phyloP scores from a whole-genome alignment of 495 filamentous ascomycete species.

The Hypoxylon perforatum region DNA sequence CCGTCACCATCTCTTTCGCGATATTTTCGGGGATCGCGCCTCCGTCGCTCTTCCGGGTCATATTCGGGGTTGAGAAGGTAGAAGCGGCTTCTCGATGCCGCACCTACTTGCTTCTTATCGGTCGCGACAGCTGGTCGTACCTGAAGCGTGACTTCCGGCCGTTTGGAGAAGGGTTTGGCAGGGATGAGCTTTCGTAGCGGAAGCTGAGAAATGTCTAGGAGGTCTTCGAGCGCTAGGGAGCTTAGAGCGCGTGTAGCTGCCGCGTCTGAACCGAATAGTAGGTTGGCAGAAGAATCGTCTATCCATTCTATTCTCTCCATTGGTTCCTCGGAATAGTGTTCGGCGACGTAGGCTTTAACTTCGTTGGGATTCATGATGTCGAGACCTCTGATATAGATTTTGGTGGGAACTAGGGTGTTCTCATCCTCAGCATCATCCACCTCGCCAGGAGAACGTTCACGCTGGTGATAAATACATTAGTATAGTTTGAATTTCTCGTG shows the following conservation, averaged over 20 bases:
- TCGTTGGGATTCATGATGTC: conserved; percentile 83
- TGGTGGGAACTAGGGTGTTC: conserved; percentile 61
- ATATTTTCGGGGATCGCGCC: conserved; percentile 62
- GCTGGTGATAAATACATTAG: conserved; percentile 43
- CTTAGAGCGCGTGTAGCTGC: conserved; percentile 77
- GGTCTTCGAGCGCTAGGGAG: conserved; percentile 63
- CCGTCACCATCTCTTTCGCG: conserved; percentile 71
- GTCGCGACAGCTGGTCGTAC: conserved; percentile 77
- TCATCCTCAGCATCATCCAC: conserved; percentile 38
- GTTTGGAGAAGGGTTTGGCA: conserved; percentile 71
- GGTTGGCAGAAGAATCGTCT: conserved; percentile 89
- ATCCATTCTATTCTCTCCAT: conserved; percentile 88
- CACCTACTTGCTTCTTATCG: conserved; percentile 82
- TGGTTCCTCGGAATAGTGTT: conserved; percentile 67
- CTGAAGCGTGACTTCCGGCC: conserved; percentile 75
- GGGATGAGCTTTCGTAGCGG: conserved; percentile 61
- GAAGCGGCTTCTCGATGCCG: conserved; percentile 83
- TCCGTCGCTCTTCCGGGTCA: conserved; percentile 80
- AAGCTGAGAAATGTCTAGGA: conserved; percentile 58
- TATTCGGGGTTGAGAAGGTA: conserved; percentile 91
- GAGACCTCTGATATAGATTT: conserved; percentile 85
- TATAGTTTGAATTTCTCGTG: conserved; percentile 14
- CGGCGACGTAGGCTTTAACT: conserved; percentile 73
- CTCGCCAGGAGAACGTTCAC: conserved; percentile 48
- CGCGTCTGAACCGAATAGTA: conserved; percentile 76